Evolutionary conservation across 106 monocot genomes (phyloP), one percentile per base, ranked within the genome.

Genomic region (Dendrobium nobile): DNA sequence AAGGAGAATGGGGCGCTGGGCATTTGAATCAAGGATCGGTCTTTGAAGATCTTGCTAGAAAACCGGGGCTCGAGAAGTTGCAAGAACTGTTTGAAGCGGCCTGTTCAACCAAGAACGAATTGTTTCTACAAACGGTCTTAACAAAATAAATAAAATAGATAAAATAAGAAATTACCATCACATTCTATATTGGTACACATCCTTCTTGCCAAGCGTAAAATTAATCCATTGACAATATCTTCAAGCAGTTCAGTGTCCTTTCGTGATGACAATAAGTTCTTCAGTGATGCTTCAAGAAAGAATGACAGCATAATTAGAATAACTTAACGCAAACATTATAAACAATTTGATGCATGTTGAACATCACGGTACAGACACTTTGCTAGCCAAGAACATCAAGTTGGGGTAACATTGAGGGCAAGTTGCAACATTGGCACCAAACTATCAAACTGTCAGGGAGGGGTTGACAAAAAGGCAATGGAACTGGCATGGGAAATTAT

Each of bases 141-240:
- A n/a, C 22, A 65, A 65, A 65, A 64, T 37, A 37, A 15, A 51
- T 37, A 13, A 33, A 72, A 40, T 8, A 42, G 43, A 40, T 37
- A 68, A 72, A 74, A 44, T 61, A 74, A 0, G 43, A 74, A 54
- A 54, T 55, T 89, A 89, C 90, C 90, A 81, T 86, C 59, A 82
- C 79, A 82, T 78, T 83, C 86, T 28, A 78, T 58, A 78, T 28
- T 17, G 64, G 41, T 83, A 73, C 89, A 89, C 94, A 98, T 98
- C 82, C 90, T 94, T 91, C 82, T 82, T 33, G 83, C 82, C 79
- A 98, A 79, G 72, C 91, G 87, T 61, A 83, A 82, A 77, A 94
- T 84, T 77, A 98, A 83, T 77, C 92, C 88, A 89, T 84, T 88
- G 64, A 88, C 80, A 47, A 89, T 89, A 44, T 92, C 92, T 89